Base-by-base conservation (phyloP, 2,329 filamentous ascomycete genomes). In the Fusarium sp. region DNA sequence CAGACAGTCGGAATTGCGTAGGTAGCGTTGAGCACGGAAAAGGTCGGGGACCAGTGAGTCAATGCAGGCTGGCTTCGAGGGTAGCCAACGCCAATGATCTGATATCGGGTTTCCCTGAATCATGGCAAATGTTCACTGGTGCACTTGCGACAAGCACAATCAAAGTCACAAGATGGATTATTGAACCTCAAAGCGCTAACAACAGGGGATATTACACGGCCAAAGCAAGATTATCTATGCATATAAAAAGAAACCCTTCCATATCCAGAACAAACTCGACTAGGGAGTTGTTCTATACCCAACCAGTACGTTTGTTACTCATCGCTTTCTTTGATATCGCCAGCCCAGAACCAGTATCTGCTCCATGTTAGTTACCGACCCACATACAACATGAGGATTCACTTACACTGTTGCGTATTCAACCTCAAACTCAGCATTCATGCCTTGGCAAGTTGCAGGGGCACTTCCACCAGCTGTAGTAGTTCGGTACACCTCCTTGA, bases 381-480 rank as follows among this genome's bases (percentile, higher is more conserved):
- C 25, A 19, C 10, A 36, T 19, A 34, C 13, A 22, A 9, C 35
- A 29, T 10, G 6, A 25, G 12, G n/a, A 7, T 40, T 12, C 24
- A 89, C 89, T 85, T 91, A 97, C 83, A 93, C 86, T 38, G 93
- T 88, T 29, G 91, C 83, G 77, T 98, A 97, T 72, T 93, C 82
- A 12, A 97, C 86, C 61, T 88, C 80, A 67, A 97, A 93, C 1
- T 77, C 72, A 10, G 82, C 80, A 0, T 81, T 75, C 81, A 87
- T 82, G 10, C 87, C 90, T 31, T 84, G 74, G 74, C 94, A 98
- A 0, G 87, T 91, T 25, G 84, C 80, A 0, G 93, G 93, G 2
- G 92, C 78, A 42, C 83, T 85, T 10, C 94, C 94, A 25, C 93
- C 93, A 1, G 90, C 92, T 10, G 94, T 98, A 70, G 91, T 84